Conservation (phyloP, 805 yeast genomes). For the Schwanniomyces occidentalis region DNA sequence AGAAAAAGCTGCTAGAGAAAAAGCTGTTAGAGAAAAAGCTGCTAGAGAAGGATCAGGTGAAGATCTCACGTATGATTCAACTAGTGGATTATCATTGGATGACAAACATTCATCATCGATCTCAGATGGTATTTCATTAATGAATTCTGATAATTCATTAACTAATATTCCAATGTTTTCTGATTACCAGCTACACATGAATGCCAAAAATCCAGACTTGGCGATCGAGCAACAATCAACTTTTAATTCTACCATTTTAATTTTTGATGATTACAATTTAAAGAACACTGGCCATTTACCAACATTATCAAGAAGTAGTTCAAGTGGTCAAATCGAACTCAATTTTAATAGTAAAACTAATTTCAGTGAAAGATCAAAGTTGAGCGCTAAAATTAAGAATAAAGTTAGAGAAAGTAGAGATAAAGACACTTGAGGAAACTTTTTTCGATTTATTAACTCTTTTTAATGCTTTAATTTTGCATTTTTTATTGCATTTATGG, state of each 20-base stretch:
- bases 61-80: conserved; percentile 12
- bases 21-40: conserved; percentile 6
- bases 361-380: conserved; percentile 11
- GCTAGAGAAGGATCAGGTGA: conserved; percentile 3
- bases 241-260: conserved; percentile 29
- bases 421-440: conserved; percentile 5
- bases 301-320: conserved; percentile 19
- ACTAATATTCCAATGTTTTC: conserved; percentile 66
- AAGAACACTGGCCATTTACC: conserved; percentile 5
- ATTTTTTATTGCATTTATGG: no score
- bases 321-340: conserved; percentile 30
- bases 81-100: conserved; percentile 19
- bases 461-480: no score
- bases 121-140: conserved; percentile 62
- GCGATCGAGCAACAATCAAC: conserved; percentile 24
- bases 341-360: conserved; percentile 24
- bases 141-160: conserved; percentile 60
- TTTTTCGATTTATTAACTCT: no score
- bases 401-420: conserved; percentile 39
- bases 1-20: conserved; percentile 9
- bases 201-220: conserved; percentile 23
- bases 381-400: conserved; percentile 35
- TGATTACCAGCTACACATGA: conserved; percentile 44
- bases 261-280: conserved; percentile 31
- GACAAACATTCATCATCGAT: conserved; percentile 37